Conservation (phyloP, 495 filamentous ascomycete genomes). For the Parmelia sp. region DNA sequence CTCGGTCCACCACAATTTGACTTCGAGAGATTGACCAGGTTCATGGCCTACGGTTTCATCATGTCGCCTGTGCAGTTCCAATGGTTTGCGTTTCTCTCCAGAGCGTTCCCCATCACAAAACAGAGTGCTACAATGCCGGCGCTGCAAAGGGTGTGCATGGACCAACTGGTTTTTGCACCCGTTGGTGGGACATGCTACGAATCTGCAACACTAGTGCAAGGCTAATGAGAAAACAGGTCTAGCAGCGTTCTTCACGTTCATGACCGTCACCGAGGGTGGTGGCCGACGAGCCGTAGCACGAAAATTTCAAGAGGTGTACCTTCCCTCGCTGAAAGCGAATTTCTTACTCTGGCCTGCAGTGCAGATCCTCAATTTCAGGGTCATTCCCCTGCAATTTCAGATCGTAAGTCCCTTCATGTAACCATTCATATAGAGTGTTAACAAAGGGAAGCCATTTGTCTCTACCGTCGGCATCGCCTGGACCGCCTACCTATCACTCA, state of each 20-base stretch:
- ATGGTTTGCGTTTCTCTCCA: constrained; percentile 88
- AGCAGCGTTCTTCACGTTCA: constrained; percentile 85
- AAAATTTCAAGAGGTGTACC: constrained; percentile 89
- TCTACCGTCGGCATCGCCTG: constrained; percentile 95
- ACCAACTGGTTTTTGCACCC: constrained; percentile 95
- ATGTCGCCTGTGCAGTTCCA: constrained; percentile 96
- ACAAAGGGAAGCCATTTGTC: constrained; percentile 71
- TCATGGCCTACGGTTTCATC: constrained; percentile 93
- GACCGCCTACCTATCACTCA: constrained; percentile 97
- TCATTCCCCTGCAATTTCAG: constrained; percentile 94
- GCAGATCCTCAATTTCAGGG: constrained; percentile 92
- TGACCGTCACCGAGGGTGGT: constrained; percentile 94
- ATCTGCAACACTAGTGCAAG: background rate
- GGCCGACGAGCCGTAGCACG: constrained; percentile 68
- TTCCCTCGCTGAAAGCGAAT: constrained; percentile 92
- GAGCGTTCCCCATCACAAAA: constrained; percentile 78
- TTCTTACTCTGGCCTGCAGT: constrained; percentile 94
- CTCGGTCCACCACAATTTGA: constrained; percentile 77
- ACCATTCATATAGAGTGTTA: background rate
- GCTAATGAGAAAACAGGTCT: constrained; percentile 50
- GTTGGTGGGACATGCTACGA: constrained; percentile 48
- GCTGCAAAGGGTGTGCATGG: constrained; percentile 82
- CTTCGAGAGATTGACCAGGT: constrained; percentile 85
- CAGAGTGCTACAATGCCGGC: constrained; percentile 64
- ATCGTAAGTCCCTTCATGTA: constrained; percentile 57